A percentile compares a stretch with the other conserved stretches of the same genome.
phyloP scores from a whole-genome alignment of 331 rosid genomes.

The Phaseolus coccineus region DNA sequence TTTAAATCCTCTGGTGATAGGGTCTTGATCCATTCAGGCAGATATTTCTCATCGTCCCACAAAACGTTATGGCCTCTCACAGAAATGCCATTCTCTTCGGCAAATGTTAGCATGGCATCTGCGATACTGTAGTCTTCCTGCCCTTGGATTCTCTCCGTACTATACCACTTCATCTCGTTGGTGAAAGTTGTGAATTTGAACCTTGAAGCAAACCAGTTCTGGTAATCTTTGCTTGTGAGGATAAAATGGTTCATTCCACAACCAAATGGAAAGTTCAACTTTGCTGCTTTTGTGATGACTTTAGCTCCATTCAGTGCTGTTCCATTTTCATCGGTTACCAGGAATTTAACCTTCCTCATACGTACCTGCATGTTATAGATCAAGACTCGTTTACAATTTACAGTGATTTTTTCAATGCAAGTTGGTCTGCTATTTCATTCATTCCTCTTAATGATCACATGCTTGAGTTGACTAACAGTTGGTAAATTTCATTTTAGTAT shows the following conservation, averaged over 20 bases:
- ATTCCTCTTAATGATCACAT: not conserved
- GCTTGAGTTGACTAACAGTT: not conserved
- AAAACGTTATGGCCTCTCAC: slow-evolving; percentile 78
- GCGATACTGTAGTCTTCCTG: slow-evolving; percentile 67
- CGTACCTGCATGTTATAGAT: slow-evolving; percentile 59
- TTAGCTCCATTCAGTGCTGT: slow-evolving; percentile 56
- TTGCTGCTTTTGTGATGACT: slow-evolving; percentile 49
- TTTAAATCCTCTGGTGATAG: slow-evolving; percentile 52
- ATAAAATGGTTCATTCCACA: slow-evolving; percentile 65
- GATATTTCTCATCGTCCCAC: slow-evolving; percentile 61
- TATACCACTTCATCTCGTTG: slow-evolving; percentile 86
- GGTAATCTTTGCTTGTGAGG: slow-evolving; percentile 62
- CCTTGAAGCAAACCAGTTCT: slow-evolving; percentile 68
- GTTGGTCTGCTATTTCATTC: not conserved
- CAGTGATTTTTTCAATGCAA: not conserved
- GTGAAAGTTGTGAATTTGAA: slow-evolving; percentile 74
- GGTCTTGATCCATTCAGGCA: slow-evolving; percentile 68
- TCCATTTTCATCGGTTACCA: slow-evolving; percentile 47
- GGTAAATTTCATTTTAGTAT: slow-evolving; percentile 1
- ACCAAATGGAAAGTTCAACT: slow-evolving; percentile 67
- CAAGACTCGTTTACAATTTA: not conserved
- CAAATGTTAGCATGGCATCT: slow-evolving; percentile 70
- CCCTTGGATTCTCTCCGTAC: slow-evolving; percentile 62
- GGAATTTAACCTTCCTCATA: slow-evolving; percentile 59
- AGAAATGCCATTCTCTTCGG: slow-evolving; percentile 55